Base-by-base conservation (phyloP, 768 basidiomycete species). In the Termitomyces sp. region DNA sequence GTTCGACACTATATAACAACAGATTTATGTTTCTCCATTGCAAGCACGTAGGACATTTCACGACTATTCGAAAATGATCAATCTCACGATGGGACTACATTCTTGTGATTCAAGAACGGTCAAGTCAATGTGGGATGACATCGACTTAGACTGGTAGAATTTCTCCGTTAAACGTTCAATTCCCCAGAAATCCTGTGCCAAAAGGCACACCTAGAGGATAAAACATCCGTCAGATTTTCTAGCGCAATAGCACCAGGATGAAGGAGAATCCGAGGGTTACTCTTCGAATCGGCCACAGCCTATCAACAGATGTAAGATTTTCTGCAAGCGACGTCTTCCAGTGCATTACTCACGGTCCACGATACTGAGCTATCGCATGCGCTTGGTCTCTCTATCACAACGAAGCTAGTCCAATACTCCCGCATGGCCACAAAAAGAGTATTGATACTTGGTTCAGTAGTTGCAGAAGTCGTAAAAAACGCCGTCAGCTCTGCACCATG, bases 1-100 rank as follows among this genome's bases (percentile, higher is more conserved):
- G 91, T 88, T 92, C 66, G 84, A 89, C 49, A 63, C 61, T 25
- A 73, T 32, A 48, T 56, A 29, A 65, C 50, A 45, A 53, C 32
- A 34, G 54, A 31, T 32, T 32, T 29, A 49, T n/a, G 45, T 38
- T 37, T 56, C 15, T 37, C 11, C n/a, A 14, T 10, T 31, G 17
- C 17, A 42, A 53, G 38, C 40, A 38, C 4, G 12, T 32, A 55
- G 31, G 31, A 43, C 43, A 55, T 9, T 54, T 29, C 15, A 54
- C 5, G 10, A 17, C 15, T n/a, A 12, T 32, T 20, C 17, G 29
- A 43, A 55, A 55, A 17, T n/a, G 12, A 40, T 54, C 31, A 17
- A 1, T 9, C 9, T 55, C 29, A 55, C 17, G 5, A 42, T 12
- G 9, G 29, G 37, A 25, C 9, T 29, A 31, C 3, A 42, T 54